Evolutionary conservation across 495 filamentous ascomycete species (phyloP), one percentile per base, ranked within the genome.

Genomic region (Tuber aestivum): DNA sequence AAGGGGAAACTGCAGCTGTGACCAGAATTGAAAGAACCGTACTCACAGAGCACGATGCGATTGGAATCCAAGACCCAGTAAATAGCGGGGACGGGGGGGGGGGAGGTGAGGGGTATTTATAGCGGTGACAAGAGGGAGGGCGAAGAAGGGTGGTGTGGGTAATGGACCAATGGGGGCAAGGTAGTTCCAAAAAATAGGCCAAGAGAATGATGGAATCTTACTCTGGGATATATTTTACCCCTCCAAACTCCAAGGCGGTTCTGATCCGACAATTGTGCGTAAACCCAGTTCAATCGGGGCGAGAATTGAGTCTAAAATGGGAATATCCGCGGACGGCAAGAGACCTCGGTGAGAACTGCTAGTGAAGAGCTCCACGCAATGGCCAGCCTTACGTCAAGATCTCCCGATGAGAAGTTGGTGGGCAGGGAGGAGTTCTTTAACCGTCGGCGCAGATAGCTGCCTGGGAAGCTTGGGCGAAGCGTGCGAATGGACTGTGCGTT

Each of bases 331-430:
- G 56, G 27, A 7, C 14, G 27, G 32, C 27, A 65, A 14, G 56
- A 35, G 56, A 20, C 56, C 27, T 65, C 14, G 56, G 56, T 65
- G 56, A 65, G 56, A 65, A 65, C n/a, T 32, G n/a, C 50, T 35
- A 14, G 56, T 7, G 56, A 18, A 35, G 27, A 65, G 56, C 56
- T 32, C 56, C 56, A 65, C 56, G 27, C 32, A 65, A 65, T 1
- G 56, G 56, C 56, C 56, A 65, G 56, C 56, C 56, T 35, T 65
- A 35, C 56, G 56, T 65, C 56, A 65, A 65, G 56, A 65, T 18
- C 27, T 65, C 38, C 38, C 5, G 27, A 35, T 61, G 56, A 12
- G 35, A 35, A 65, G 56, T 32, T 1, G 56, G 27, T 35, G 32
- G 50, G 50, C n/a, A 10, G 12, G 16, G 50, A 16, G 56, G 56